These are phyloP conservation scores for Hortaea werneckii DNA, from an alignment of 2,329 filamentous ascomycete genomes.

Conservation along the genomic window DNA sequence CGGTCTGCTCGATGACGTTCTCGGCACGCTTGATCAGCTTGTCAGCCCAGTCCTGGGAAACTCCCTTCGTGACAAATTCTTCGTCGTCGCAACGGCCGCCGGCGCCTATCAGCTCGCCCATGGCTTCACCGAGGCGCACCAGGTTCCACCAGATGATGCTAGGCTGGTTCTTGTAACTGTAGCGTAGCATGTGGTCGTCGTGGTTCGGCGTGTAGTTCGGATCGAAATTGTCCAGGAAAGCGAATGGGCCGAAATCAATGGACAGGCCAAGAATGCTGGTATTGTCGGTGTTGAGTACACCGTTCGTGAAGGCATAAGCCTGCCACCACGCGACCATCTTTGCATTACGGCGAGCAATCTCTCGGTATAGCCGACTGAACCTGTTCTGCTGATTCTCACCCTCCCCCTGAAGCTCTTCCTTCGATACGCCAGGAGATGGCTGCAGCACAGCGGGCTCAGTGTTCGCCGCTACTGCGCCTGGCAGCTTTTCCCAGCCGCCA, in stretches of 20 bases:
- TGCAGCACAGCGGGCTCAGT: conserved; percentile 29
- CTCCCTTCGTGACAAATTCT: conserved; percentile 61
- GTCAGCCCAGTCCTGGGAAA: conserved; percentile 57
- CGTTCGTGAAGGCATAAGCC: conserved; percentile 98
- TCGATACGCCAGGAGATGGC: conserved; percentile 26
- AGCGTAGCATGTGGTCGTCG: conserved; percentile 78
- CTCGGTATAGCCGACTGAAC: conserved; percentile 77
- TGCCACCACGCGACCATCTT: conserved; percentile 88
- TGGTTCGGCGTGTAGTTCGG: conserved; percentile 93
- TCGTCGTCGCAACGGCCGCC: conserved; percentile 61
- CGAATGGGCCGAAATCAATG: conserved; percentile 93
- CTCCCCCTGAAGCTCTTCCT: conserved; percentile 55
- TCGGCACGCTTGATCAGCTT: conserved; percentile 72
- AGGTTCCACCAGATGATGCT: conserved; percentile 99
- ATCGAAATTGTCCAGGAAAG: conserved; percentile 96
- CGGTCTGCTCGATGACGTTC: conserved; percentile 65
- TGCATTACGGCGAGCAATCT: conserved; percentile 77
- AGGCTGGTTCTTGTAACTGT: conserved; percentile 88
- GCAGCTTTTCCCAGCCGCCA: conserved; percentile 75
- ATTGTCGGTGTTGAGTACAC: conserved; percentile 95
- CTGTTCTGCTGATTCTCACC: conserved; percentile 67
- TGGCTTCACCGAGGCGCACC: conserved; percentile 75
- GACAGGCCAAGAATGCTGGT: conserved; percentile 82
- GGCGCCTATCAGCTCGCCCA: conserved; percentile 80
- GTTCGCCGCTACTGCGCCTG: conserved; percentile 42